Conservation (phyloP, 2,329 filamentous ascomycete genomes). For the Ilyonectria mors-panacis region DNA sequence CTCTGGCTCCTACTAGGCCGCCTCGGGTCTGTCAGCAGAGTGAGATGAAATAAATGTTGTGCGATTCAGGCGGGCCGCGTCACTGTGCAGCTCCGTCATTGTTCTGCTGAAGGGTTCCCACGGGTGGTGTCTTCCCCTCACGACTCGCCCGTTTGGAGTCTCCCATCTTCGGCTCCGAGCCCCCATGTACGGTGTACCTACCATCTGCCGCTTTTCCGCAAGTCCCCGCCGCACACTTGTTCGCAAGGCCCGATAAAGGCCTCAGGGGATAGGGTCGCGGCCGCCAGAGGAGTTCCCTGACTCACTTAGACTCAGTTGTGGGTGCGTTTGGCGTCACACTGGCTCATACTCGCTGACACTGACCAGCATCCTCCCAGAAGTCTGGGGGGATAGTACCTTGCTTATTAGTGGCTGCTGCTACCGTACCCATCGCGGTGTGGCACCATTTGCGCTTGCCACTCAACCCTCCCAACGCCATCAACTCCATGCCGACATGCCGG, state of each 20-base stretch:
- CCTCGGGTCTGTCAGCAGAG: background rate
- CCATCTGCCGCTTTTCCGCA: slow-evolving; percentile 2
- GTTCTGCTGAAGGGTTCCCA: background rate
- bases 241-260: background rate
- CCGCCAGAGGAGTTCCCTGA: background rate
- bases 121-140: background rate
- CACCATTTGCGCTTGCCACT: background rate
- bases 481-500: background rate
- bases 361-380: background rate
- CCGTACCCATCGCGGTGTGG: background rate
- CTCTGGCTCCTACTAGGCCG: background rate
- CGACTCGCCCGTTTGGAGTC: background rate
- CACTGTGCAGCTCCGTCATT: background rate
- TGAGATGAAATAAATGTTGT: background rate
- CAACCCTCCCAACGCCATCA: background rate
- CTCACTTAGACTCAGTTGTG: background rate
- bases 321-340: background rate
- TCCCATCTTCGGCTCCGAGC: slow-evolving; percentile 14
- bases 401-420: slow-evolving; percentile 1
- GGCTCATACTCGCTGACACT: background rate
- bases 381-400: background rate
- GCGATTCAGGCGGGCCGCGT: background rate
- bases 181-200: background rate
- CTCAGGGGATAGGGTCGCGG: background rate
- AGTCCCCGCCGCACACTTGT: background rate